Evolutionary conservation across 257 asterid genomes (phyloP).

Genomic region (Gynochthodes officinalis): DNA sequence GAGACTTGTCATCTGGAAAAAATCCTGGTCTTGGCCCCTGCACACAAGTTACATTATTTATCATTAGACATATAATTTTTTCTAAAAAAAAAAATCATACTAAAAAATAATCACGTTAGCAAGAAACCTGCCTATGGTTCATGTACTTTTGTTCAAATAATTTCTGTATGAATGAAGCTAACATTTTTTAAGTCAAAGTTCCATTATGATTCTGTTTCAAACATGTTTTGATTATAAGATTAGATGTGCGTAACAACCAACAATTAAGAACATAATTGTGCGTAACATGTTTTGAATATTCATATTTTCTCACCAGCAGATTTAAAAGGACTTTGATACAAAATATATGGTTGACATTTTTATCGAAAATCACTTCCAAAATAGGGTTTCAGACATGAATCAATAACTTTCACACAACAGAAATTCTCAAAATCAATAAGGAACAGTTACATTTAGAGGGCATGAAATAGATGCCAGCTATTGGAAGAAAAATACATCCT

Average conservation of each 20-base stretch:
- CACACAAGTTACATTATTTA: constrained; percentile 5
- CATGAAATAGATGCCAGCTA: neutral
- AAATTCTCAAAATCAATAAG: no score
- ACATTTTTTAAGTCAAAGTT: neutral
- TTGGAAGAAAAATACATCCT: neutral
- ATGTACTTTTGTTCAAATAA: neutral
- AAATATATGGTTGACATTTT: neutral
- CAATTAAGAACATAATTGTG: no score
- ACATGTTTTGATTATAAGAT: neutral
- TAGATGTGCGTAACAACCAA: neutral
- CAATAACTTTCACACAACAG: neutral
- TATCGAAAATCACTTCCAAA: neutral
- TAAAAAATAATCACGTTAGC: neutral
- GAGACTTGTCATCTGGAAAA: constrained; percentile 59
- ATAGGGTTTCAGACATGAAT: no score
- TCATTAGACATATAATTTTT: no score
- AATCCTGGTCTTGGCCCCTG: constrained; percentile 78
- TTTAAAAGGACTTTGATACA: neutral
- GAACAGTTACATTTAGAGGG: neutral
- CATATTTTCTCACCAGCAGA: neutral
- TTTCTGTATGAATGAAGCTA: neutral
- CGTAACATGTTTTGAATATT: no score
- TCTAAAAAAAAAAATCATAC: neutral
- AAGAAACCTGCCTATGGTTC: neutral
- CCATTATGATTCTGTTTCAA: neutral